phyloP scores from a whole-genome alignment of 352 stramenopile genomes.

The Pythium brassicae region DNA sequence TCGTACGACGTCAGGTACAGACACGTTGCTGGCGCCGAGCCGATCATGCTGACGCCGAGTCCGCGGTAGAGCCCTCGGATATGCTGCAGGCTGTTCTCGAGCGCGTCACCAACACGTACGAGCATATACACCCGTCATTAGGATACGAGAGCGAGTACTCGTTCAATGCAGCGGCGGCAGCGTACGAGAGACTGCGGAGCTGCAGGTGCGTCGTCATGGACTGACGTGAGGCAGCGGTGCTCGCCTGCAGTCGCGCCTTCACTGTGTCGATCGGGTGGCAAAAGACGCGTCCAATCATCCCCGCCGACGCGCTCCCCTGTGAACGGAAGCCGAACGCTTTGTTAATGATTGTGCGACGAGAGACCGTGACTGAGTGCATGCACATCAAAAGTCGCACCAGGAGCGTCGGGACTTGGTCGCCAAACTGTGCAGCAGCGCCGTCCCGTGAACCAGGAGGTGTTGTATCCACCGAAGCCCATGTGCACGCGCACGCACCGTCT shows the following conservation, averaged over 20 bases:
- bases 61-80: constrained; percentile 92
- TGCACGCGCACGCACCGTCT: no score
- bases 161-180: not conserved
- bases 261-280: constrained; percentile 92
- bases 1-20: constrained; percentile 98
- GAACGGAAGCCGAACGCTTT: not conserved
- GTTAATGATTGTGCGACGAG: not conserved
- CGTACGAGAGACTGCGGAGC: constrained; percentile 39
- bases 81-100: constrained; percentile 35
- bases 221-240: constrained; percentile 21
- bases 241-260: constrained; percentile 83
- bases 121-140: not conserved
- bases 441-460: no score
- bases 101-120: not conserved
- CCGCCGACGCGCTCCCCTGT: constrained; percentile 76
- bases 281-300: constrained; percentile 79
- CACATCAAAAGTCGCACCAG: constrained; percentile 20
- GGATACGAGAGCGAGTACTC: not conserved
- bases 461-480: no score
- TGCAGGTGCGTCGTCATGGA: constrained; percentile 44
- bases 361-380: not conserved
- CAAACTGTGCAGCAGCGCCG: constrained; percentile 12
- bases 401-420: constrained; percentile 52
- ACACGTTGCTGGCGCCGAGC: constrained; percentile 93
- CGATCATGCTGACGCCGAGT: constrained; percentile 92